A percentile compares a stretch with the other conserved stretches of the same genome.
These are phyloP conservation scores for Kandelia obovata DNA, from an alignment of 345 rosid species.

Conservation along the genomic window DNA sequence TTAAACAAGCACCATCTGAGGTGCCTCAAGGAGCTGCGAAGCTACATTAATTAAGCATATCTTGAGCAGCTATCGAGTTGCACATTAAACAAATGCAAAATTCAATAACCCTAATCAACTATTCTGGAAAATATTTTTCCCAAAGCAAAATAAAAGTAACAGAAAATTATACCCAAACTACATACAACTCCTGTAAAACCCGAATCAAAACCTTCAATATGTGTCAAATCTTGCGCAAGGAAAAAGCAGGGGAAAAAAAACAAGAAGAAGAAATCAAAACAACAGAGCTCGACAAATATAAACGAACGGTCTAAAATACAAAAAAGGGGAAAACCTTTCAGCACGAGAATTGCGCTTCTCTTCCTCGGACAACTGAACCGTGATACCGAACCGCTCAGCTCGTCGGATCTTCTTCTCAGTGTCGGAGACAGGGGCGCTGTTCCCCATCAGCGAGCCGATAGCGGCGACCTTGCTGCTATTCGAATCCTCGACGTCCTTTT, in stretches of 20 bases:
- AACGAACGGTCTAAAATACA: background rate
- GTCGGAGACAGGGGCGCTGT: constrained; percentile 41
- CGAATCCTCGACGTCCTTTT: constrained; percentile 25
- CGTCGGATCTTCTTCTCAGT: constrained; percentile 80
- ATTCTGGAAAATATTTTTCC: background rate
- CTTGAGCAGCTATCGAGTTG: too few relatives aligned
- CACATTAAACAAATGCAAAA: too few relatives aligned
- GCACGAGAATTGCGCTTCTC: constrained; percentile 96
- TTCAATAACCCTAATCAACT: too few relatives aligned
- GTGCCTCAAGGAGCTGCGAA: too few relatives aligned
- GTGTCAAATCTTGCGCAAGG: too few relatives aligned
- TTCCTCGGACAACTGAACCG: constrained; percentile 69
- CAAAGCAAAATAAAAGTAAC: background rate
- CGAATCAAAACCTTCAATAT: too few relatives aligned
- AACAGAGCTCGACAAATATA: too few relatives aligned
- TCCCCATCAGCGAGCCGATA: constrained; percentile 23
- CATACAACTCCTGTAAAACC: too few relatives aligned
- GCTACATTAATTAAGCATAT: too few relatives aligned
- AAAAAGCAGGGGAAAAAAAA: too few relatives aligned
- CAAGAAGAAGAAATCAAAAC: too few relatives aligned
- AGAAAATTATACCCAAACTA: background rate
- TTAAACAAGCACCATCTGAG: too few relatives aligned
- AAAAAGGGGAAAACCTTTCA: constrained; percentile 49
- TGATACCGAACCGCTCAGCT: constrained; percentile 88
- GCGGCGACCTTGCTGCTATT: constrained; percentile 23